A percentile compares a stretch with the other conserved stretches of the same genome.
These are phyloP conservation scores for Nothomitra cinnamomea DNA, from an alignment of 2,329 filamentous ascomycete genomes.

Conservation along the genomic window DNA sequence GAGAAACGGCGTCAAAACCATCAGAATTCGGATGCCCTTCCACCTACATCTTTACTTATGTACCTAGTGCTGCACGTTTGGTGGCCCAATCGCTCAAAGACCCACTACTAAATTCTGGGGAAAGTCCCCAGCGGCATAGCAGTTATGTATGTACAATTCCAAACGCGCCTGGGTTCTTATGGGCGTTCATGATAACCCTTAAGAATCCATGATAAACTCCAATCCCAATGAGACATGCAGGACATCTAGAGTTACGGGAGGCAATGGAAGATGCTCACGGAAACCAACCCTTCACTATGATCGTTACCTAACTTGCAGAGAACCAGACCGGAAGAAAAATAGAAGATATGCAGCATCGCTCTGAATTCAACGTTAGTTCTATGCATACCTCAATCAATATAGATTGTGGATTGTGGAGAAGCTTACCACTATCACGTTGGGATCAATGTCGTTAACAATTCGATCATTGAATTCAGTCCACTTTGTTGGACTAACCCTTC, in stretches of 20 bases:
- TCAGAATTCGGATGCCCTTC: neutral
- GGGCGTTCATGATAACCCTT: neutral
- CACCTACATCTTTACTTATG: too few species aligned
- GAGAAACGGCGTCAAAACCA: neutral
- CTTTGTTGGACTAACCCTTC: constrained; percentile 8
- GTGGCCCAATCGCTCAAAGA: too few species aligned
- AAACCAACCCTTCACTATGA: too few species aligned
- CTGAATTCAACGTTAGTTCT: neutral
- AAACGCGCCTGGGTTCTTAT: too few species aligned
- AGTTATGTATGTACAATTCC: neutral
- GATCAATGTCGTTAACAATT: constrained; percentile 37
- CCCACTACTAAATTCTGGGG: too few species aligned
- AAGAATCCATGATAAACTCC: neutral
- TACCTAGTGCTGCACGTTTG: too few species aligned
- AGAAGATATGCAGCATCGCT: constrained; percentile 5
- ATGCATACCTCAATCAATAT: neutral
- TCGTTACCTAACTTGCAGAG: neutral
- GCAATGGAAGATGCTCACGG: neutral
- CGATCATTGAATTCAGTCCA: constrained; percentile 48
- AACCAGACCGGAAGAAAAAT: constrained; percentile 3
- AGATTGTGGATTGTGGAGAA: constrained; percentile 9
- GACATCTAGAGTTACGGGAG: neutral
- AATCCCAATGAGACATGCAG: neutral
- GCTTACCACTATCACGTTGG: constrained; percentile 23
- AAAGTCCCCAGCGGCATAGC: too few species aligned